Evolutionary conservation across 805 yeast species (phyloP).

Genomic region (Komagataella pastoris): DNA sequence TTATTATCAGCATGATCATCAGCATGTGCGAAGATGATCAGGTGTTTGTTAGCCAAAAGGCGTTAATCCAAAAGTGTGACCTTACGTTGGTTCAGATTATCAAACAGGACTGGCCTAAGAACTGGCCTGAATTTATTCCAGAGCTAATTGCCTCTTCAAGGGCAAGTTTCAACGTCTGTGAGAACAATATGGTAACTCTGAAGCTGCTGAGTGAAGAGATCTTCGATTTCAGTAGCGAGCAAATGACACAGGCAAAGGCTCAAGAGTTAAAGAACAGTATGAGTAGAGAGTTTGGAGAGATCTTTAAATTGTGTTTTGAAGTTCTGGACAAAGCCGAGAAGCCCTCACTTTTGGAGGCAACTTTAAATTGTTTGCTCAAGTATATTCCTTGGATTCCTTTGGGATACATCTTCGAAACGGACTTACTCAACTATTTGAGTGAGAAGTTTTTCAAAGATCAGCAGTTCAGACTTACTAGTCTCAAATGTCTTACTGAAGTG

Average conservation of each 20-base stretch:
- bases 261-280: slow-evolving; percentile 68
- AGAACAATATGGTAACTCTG: slow-evolving; percentile 90
- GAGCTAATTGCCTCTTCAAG: slow-evolving; percentile 80
- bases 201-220: slow-evolving; percentile 89
- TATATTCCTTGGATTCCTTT: slow-evolving; percentile 93
- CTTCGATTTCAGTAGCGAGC: slow-evolving; percentile 90
- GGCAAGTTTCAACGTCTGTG: slow-evolving; percentile 86
- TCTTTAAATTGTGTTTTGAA: slow-evolving; percentile 86
- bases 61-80: slow-evolving; percentile 86
- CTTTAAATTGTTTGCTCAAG: slow-evolving; percentile 68
- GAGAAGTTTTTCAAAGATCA: slow-evolving; percentile 65
- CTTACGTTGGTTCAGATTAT: slow-evolving; percentile 86
- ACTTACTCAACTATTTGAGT: slow-evolving; percentile 57
- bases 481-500: slow-evolving; percentile 90
- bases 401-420: slow-evolving; percentile 82
- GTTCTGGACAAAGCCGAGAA: slow-evolving; percentile 75
- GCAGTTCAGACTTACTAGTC: slow-evolving; percentile 70
- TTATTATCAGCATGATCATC: slow-evolving; percentile 87
- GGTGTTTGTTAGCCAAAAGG: slow-evolving; percentile 55
- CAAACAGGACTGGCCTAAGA: slow-evolving; percentile 98
- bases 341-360: slow-evolving; percentile 71
- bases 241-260: slow-evolving; percentile 93
- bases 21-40: slow-evolving; percentile 77
- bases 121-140: slow-evolving; percentile 96
- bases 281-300: slow-evolving; percentile 85